Evolutionary conservation across 306 rosid species (phyloP).

Genomic region (Lithocarpus polystachyus): DNA sequence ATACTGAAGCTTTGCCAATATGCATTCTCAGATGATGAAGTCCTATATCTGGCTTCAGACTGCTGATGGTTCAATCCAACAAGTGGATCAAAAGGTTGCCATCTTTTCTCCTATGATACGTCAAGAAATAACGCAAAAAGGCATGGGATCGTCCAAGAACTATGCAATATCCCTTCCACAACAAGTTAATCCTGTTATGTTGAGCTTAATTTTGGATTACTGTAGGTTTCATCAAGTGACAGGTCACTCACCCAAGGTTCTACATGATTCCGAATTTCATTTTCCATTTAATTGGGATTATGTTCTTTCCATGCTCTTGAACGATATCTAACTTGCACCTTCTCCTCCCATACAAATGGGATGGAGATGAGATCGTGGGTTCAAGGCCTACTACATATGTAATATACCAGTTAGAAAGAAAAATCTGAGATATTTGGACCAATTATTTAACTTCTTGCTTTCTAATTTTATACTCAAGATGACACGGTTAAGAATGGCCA

Average conservation of each 20-base stretch:
- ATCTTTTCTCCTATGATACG: constrained; percentile 90
- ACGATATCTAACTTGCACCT: not conserved
- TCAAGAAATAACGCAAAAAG: constrained; percentile 70
- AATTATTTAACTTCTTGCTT: not conserved
- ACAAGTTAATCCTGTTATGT: constrained; percentile 67
- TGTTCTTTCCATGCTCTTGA: not conserved
- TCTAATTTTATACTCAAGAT: not conserved
- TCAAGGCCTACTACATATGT: not conserved
- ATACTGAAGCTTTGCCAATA: constrained; percentile 23
- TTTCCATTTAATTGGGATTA: constrained; percentile 11
- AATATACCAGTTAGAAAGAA: not conserved
- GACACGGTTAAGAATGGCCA: not conserved
- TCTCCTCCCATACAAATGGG: not conserved
- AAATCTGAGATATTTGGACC: not conserved
- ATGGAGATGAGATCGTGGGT: not conserved
- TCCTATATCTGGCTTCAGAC: constrained; percentile 90
- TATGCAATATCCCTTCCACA: constrained; percentile 85
- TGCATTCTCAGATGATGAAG: constrained; percentile 63
- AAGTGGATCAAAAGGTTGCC: constrained; percentile 94
- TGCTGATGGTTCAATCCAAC: constrained; percentile 86
- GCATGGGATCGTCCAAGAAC: constrained; percentile 81
- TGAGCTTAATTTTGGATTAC: constrained; percentile 87
- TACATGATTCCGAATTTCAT: constrained; percentile 15
- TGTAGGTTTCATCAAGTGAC: constrained; percentile 90
- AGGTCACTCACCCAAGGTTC: constrained; percentile 93